Conservation (phyloP, 345 rosid species). For the Euphorbia peplus region DNA sequence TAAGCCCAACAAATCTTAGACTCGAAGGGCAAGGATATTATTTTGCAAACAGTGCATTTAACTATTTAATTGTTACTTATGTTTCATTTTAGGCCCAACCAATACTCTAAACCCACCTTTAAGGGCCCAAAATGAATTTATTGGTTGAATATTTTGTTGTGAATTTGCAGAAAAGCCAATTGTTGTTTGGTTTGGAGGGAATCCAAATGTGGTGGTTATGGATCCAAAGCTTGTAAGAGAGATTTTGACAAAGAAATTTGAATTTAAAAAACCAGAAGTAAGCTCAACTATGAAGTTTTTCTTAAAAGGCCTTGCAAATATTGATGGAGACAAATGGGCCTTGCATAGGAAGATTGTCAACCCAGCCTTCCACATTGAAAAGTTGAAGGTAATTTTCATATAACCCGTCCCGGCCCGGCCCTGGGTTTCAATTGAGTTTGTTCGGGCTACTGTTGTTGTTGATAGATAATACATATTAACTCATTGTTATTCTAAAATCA, state of each 20-base stretch:
- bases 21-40: too few species aligned
- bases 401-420: background rate
- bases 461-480: too few species aligned
- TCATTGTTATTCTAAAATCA: too few species aligned
- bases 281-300: constrained; percentile 18
- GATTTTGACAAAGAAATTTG: constrained; percentile 23
- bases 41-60: too few species aligned
- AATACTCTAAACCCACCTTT: too few species aligned
- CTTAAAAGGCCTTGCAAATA: constrained; percentile 26
- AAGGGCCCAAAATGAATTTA: too few species aligned
- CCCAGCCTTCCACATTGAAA: constrained; percentile 32
- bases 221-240: constrained; percentile 32
- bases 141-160: too few species aligned
- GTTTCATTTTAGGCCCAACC: too few species aligned
- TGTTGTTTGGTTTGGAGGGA: constrained; percentile 25
- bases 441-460: too few species aligned
- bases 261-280: constrained; percentile 23
- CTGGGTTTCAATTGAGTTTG: too few species aligned
- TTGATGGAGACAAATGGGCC: constrained; percentile 31
- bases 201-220: constrained; percentile 26
- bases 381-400: constrained; percentile 23
- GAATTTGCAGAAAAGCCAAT: constrained; percentile 22
- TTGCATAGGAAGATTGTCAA: constrained; percentile 32
- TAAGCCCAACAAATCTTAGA: too few species aligned
- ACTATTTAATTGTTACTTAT: too few species aligned